Conservation (phyloP, 2,329 filamentous ascomycete genomes). For the Mollisiaceae sp. region DNA sequence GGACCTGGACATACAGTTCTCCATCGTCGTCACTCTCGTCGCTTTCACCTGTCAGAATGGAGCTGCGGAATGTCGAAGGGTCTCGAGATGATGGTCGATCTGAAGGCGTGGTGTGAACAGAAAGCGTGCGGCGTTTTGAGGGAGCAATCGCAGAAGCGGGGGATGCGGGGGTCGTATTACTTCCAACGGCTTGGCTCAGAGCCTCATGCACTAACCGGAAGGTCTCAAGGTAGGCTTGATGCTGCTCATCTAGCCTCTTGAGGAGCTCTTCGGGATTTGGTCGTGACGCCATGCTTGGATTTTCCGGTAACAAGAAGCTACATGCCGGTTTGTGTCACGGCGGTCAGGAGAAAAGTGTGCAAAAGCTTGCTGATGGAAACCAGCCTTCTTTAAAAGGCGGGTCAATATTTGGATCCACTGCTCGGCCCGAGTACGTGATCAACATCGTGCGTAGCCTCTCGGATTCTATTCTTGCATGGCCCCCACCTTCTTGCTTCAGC, state of each 20-base stretch:
- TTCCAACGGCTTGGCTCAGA: slow-evolving; percentile 25
- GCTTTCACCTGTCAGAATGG: slow-evolving; percentile 41
- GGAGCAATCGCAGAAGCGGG: slow-evolving; percentile 12
- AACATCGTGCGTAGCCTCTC: background rate
- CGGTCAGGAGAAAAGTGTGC: background rate
- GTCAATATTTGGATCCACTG: background rate
- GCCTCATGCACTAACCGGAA: slow-evolving; percentile 36
- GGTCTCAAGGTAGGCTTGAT: slow-evolving; percentile 36
- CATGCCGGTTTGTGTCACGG: background rate
- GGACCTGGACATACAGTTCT: slow-evolving; percentile 46
- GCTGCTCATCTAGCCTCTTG: slow-evolving; percentile 35
- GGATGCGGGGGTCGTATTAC: background rate
- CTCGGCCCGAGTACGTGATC: background rate
- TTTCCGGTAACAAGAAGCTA: background rate
- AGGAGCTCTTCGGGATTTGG: slow-evolving; percentile 33
- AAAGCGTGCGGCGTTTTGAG: slow-evolving; percentile 18
- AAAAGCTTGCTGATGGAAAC: background rate
- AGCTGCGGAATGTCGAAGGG: slow-evolving; percentile 28
- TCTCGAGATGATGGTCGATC: slow-evolving; percentile 17
- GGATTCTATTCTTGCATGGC: background rate
- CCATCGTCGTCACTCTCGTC: slow-evolving; percentile 46
- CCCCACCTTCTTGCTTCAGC: background rate
- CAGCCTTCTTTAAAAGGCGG: background rate
- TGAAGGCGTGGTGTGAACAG: slow-evolving; percentile 23
- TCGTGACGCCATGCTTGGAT: background rate